A percentile compares a stretch with the other conserved stretches of the same genome.
Evolutionary conservation across 1,284 basidiomycete genomes (phyloP).

Genomic region (Xerocomus minutiporus): DNA sequence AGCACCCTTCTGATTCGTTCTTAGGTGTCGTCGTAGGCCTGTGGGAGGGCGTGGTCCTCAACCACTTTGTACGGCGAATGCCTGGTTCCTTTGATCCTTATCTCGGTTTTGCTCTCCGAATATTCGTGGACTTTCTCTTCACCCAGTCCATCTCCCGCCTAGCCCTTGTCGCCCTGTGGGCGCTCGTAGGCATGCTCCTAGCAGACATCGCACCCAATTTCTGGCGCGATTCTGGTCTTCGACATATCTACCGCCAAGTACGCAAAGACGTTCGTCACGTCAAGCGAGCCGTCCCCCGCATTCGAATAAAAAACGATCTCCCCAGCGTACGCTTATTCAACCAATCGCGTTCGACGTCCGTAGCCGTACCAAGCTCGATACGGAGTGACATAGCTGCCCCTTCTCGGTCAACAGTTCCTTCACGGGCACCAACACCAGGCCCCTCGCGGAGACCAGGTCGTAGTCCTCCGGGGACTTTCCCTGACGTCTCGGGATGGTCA

Average conservation of each 20-base stretch:
- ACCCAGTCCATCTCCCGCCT: constrained; percentile 56
- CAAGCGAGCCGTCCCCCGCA: constrained; percentile 29
- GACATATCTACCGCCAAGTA: constrained; percentile 49
- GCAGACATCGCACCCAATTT: constrained; percentile 61
- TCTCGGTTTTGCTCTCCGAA: constrained; percentile 55
- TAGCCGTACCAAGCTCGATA: constrained; percentile 20
- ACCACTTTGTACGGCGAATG: constrained; percentile 63
- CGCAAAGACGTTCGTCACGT: constrained; percentile 41
- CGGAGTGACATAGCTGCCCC: constrained; percentile 31
- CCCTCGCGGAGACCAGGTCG: constrained; percentile 23
- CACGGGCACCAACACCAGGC: constrained; percentile 12
- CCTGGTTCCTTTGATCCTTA: constrained; percentile 56
- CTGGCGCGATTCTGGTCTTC: constrained; percentile 56
- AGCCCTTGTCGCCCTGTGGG: constrained; percentile 60
- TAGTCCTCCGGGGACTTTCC: constrained; percentile 28
- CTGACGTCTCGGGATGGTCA: constrained; percentile 31
- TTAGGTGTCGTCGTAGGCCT: constrained; percentile 59
- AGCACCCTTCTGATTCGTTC: background rate
- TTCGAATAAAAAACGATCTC: constrained; percentile 31
- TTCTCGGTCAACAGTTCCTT: constrained; percentile 21
- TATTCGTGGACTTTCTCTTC: constrained; percentile 64
- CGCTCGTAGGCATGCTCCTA: constrained; percentile 60
- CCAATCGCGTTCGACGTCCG: constrained; percentile 17
- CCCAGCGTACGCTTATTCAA: constrained; percentile 29
- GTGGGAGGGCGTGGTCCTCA: constrained; percentile 71